Evolutionary conservation across 768 basidiomycete species (phyloP), one percentile per base, ranked within the genome.

Genomic region (Favolaschia claudopus): DNA sequence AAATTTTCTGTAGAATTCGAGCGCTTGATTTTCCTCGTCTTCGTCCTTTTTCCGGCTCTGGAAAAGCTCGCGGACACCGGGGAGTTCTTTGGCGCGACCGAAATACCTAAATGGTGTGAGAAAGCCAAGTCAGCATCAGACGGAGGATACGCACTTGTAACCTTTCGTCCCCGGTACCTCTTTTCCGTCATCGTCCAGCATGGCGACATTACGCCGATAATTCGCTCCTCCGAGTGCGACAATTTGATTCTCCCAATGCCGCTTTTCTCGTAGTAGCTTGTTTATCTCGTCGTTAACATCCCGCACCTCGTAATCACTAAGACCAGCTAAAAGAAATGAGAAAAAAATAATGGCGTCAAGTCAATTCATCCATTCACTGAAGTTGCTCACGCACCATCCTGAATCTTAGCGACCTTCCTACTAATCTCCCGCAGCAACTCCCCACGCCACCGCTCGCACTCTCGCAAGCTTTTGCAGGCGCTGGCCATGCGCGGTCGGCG

Each of bases 251-350:
- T 99, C 96, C 93, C 95, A 99, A 74, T 98, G 96, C 38, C 91
- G 77, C 73, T 99, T 98, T 77, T 99, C 96, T 31, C 96, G 85
- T 82, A 99, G 78, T 14, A 97, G 78, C 70, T 89, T 93, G 81
- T 99, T 99, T 63, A 99, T 99, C 69, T 98, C 95, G 72, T 99
- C 96, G 71, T 99, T 99, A 37, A 98, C 69, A 72, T 98, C 96
- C 27, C 96, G 88, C 42, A 96, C 88, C 77, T 98, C 95, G 71
- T 98, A 98, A 78, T 98, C 95, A 24, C 92, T 91, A 72, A 98
- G 74, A 50, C 94, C 93, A 67, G 93, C 96, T 98, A 67, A 9
- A 53, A 42, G 10, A 31, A 40, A 7, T 15, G 17, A n/a, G 31
- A 38, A 29, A 40, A 9, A 25, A 9, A 55, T 9, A 17, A 37